Conservation (phyloP, 805 yeast species). For the Ogataea nakhonphanomensis region DNA sequence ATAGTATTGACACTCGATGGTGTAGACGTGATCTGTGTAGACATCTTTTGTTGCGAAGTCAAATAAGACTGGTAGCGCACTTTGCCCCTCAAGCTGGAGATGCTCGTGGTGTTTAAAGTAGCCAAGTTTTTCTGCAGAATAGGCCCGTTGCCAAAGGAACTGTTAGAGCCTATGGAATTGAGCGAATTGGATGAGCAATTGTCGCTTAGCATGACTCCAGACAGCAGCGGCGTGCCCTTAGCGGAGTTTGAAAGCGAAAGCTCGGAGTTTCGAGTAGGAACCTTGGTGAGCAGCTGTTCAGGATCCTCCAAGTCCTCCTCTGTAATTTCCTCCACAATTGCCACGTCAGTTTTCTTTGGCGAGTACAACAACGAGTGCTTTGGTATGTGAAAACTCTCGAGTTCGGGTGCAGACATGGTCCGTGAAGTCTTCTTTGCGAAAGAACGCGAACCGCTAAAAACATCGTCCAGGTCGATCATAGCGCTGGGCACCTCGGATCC, state of each 20-base stretch:
- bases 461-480: conserved; percentile 34
- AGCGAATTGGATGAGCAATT: conserved; percentile 28
- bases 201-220: conserved; percentile 19
- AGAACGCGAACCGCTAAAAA: conserved; percentile 17
- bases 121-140: conserved; percentile 16
- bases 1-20: conserved; percentile 11
- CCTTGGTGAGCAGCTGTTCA: conserved; percentile 11
- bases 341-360: conserved; percentile 31
- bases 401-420: conserved; percentile 20
- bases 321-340: conserved; percentile 29
- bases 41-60: conserved; percentile 25
- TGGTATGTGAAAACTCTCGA: conserved; percentile 22
- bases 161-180: conserved; percentile 22
- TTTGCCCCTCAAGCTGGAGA: conserved; percentile 27
- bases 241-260: conserved; percentile 20
- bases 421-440: conserved; percentile 14
- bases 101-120: conserved; percentile 21
- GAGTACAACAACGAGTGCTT: conserved; percentile 31
- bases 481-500: conserved; percentile 32
- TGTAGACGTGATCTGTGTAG: conserved; percentile 21
- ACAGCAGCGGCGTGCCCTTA: conserved; percentile 18
- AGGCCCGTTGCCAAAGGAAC: conserved; percentile 14
- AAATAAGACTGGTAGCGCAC: conserved; percentile 34
- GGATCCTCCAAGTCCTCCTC: conserved; percentile 25
- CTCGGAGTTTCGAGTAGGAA: conserved; percentile 21